Evolutionary conservation across 805 yeast genomes (phyloP).

Genomic region (Teunomyces kruisii): DNA sequence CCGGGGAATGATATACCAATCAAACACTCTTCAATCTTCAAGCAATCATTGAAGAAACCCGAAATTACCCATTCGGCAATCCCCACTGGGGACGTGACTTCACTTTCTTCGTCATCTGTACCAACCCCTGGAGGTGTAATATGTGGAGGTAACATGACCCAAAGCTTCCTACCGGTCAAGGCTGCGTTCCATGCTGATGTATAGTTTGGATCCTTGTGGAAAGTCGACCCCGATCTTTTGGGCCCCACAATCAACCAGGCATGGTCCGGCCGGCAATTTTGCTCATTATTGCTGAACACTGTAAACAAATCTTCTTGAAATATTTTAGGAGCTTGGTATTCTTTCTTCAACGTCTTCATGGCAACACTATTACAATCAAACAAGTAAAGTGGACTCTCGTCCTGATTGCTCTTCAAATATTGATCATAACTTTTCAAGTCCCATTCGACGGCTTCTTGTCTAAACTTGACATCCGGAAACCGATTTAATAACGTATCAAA

Average conservation of each 20-base stretch:
- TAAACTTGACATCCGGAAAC: constrained; percentile 62
- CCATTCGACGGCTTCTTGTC: constrained; percentile 89
- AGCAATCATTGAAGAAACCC: constrained; percentile 75
- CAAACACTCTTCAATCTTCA: constrained; percentile 53
- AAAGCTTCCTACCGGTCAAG: constrained; percentile 70
- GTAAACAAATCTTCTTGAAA: constrained; percentile 64
- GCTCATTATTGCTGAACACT: constrained; percentile 36
- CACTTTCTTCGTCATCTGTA: constrained; percentile 74
- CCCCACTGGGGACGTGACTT: constrained; percentile 90
- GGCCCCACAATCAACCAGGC: constrained; percentile 93
- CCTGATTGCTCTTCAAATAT: constrained; percentile 61
- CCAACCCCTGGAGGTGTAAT: constrained; percentile 82
- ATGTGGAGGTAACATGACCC: constrained; percentile 87
- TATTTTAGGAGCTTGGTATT: constrained; percentile 53
- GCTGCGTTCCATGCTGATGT: constrained; percentile 91
- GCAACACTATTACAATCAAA: constrained; percentile 82
- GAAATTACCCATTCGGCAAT: constrained; percentile 87
- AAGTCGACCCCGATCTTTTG: constrained; percentile 77
- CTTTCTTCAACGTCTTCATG: constrained; percentile 52
- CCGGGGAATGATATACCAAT: constrained; percentile 79
- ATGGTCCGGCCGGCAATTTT: constrained; percentile 75
- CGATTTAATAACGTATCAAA: constrained; percentile 46
- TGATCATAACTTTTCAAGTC: constrained; percentile 57
- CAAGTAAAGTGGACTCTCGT: constrained; percentile 82
- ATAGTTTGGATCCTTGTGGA: constrained; percentile 89